Base-by-base conservation (phyloP, 345 rosid species). In the Pistacia atlantica region DNA sequence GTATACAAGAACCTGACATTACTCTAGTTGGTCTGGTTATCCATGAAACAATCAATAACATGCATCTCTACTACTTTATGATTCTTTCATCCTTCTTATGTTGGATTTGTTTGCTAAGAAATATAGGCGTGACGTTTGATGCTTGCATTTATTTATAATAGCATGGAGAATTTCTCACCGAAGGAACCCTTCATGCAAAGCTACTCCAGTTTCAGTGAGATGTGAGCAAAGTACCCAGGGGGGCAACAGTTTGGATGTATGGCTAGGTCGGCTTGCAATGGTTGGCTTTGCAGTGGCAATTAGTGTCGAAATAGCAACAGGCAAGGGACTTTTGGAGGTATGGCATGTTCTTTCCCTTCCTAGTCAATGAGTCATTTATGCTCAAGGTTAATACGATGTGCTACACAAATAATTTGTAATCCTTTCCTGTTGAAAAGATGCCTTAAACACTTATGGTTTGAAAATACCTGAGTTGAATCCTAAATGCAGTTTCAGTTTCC, bases 251-350 rank as follows among this genome's bases (percentile, higher is more conserved):
- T 77, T 91, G 76, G 98, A 93, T 76, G 89, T 93, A 67, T 95
- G 99, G 99, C 88, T 92, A 10, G 99, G 97, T 38, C 89, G 99
- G 45, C 71, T 90, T 48, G 99, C 99, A 17, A 93, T 92, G 98
- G 60, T 92, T 77, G 97, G 94, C 74, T 95, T 95, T 88, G 96
- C 94, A 35, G 90, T 76, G 52, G 96, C 96, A 28, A 78, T 92
- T 66, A 83, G 83, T 49, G 93, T 92, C 72, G 97, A 93, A 86
- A 48, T 92, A 67, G 76, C 93, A 14, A 96, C 98, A 1, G 99
- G 97, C 42, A 93, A 92, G 78, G 98, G 97, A 75, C 94, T 92
- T 73, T 81, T 95, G 65, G 93, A 95, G 98, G 99, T 93, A 88
- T 28, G 65, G 8, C 38, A 6, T 45, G 37, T 11, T 4, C 58